Conservation (phyloP, 1,284 basidiomycete genomes). For the Ceratobasidium sp. region DNA sequence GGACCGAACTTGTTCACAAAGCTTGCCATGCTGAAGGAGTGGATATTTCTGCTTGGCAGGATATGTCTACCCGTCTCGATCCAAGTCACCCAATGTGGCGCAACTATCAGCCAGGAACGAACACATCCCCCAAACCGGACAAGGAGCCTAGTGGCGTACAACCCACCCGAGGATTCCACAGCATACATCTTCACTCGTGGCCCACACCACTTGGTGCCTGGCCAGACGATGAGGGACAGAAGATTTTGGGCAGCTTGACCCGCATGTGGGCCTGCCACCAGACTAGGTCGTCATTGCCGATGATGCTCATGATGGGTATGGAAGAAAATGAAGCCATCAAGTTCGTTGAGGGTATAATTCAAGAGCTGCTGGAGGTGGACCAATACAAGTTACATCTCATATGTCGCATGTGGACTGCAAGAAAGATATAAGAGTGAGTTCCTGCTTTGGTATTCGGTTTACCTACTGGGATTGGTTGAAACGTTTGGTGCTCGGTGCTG, state of each 20-base stretch:
- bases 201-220: neutral
- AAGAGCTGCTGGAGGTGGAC: neutral
- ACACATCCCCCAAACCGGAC: neutral
- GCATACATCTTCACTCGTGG: neutral
- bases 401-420: constrained; percentile 9
- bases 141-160: neutral
- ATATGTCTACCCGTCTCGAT: constrained; percentile 7
- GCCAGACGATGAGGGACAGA: neutral
- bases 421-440: neutral
- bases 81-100: constrained; percentile 13
- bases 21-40: neutral
- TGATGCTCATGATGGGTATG: neutral
- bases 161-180: neutral
- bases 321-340: neutral
- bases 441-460: too few relatives aligned
- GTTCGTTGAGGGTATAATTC: neutral
- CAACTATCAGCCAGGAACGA: neutral
- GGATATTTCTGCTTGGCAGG: neutral
- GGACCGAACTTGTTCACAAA: neutral
- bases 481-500: too few relatives aligned
- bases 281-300: neutral
- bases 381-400: neutral
- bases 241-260: neutral
- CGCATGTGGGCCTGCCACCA: neutral
- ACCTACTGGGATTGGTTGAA: too few relatives aligned